Percentiles rank a stretch among this genome's conserved stretches.
These are phyloP conservation scores for Houttuynia cordata DNA, from an alignment of 164 flowering plant genomes.

Conservation along the genomic window DNA sequence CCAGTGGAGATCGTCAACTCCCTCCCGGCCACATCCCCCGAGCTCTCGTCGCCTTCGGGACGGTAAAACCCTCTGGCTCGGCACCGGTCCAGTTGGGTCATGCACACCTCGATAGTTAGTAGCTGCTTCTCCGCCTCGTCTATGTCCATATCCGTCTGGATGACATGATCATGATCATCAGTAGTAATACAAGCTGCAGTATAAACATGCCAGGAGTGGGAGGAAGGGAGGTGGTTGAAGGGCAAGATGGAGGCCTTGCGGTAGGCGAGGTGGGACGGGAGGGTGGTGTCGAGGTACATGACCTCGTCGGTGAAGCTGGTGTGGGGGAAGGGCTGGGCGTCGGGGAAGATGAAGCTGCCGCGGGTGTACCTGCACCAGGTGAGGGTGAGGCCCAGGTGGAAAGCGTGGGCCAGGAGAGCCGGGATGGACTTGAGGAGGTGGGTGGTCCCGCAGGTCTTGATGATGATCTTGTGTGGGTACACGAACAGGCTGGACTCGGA, in stretches of 20 bases:
- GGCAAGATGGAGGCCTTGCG: constrained; percentile 61
- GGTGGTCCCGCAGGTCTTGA: constrained; percentile 97
- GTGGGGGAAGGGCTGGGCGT: constrained; percentile 73
- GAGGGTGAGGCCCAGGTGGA: constrained; percentile 32
- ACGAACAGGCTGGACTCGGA: constrained; percentile 90
- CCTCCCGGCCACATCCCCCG: constrained; percentile 52
- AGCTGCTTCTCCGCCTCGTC: constrained; percentile 1
- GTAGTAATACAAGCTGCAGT: constrained; percentile 34
- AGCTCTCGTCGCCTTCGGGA: constrained; percentile 17
- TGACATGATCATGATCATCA: background rate
- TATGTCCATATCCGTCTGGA: background rate
- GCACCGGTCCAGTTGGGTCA: constrained; percentile 69
- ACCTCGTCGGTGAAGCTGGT: constrained; percentile 69
- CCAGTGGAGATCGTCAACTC: constrained; percentile 74
- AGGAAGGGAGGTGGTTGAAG: constrained; percentile 18
- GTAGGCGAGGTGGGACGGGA: constrained; percentile 39
- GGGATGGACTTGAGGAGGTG: constrained; percentile 76
- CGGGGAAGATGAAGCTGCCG: constrained; percentile 81
- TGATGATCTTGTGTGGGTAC: constrained; percentile 71
- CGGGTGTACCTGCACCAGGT: constrained; percentile 62
- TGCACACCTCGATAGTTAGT: constrained; percentile 79
- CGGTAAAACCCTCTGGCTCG: constrained; percentile 50
- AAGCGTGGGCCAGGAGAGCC: constrained; percentile 39
- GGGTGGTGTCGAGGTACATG: constrained; percentile 29
- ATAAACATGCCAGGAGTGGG: constrained; percentile 82